Evolutionary conservation across 2,329 filamentous ascomycete species (phyloP).

Genomic region (Macrophomina pseudophaseolina): DNA sequence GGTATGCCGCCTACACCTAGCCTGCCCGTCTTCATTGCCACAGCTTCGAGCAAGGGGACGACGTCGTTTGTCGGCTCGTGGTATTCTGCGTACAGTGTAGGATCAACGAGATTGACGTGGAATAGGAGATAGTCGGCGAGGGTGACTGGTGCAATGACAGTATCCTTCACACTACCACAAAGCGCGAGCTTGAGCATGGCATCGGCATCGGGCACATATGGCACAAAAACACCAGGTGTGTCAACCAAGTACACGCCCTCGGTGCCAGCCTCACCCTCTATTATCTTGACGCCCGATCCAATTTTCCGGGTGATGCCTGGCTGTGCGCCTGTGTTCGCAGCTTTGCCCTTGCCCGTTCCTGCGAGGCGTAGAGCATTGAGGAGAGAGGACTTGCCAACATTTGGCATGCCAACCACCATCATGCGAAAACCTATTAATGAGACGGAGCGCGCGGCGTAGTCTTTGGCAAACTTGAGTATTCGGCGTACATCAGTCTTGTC

Average conservation of each 20-base stretch:
- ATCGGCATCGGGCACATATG: constrained; percentile 82
- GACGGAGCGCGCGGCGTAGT: constrained; percentile 51
- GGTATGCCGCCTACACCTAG: constrained; percentile 74
- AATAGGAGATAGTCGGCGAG: constrained; percentile 91
- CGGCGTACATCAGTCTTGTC: constrained; percentile 50
- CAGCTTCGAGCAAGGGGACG: constrained; percentile 69
- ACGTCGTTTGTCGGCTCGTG: constrained; percentile 82
- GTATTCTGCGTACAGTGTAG: constrained; percentile 66
- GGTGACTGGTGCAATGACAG: constrained; percentile 75
- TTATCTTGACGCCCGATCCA: constrained; percentile 79
- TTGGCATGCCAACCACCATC: constrained; percentile 95
- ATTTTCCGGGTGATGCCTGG: constrained; percentile 91
- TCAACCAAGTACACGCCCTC: constrained; percentile 77
- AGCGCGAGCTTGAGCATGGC: constrained; percentile 95
- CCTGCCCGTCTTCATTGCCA: constrained; percentile 77
- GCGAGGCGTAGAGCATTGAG: constrained; percentile 80
- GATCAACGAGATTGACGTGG: constrained; percentile 73
- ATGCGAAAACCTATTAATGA: constrained; percentile 81
- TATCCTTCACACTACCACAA: constrained; percentile 88
- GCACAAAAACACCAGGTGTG: constrained; percentile 93
- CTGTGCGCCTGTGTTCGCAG: constrained; percentile 80
- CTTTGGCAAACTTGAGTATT: constrained; percentile 58
- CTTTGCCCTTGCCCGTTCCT: constrained; percentile 72
- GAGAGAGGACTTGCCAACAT: constrained; percentile 94
- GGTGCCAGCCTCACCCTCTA: constrained; percentile 53